These are phyloP conservation scores for Talaromyces nanjingensis DNA, from an alignment of 495 filamentous ascomycete species.

Conservation along the genomic window DNA sequence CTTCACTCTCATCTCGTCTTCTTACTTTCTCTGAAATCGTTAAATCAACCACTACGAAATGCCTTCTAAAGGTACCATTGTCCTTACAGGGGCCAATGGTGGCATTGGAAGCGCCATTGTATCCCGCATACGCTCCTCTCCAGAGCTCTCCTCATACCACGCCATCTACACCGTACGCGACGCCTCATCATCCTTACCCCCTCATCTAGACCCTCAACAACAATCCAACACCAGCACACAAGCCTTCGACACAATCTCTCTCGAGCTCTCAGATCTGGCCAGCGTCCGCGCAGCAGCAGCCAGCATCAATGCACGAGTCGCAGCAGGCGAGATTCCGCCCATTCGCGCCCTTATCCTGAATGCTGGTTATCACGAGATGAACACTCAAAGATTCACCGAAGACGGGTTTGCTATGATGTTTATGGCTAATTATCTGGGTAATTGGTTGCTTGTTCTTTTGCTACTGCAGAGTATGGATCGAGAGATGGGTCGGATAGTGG, in stretches of 20 bases:
- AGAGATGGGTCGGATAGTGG: constrained; percentile 32
- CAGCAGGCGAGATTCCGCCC: constrained; percentile 28
- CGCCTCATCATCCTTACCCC: constrained; percentile 8
- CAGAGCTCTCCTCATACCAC: constrained; percentile 23
- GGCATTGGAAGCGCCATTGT: constrained; percentile 30
- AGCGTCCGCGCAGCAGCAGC: constrained; percentile 29
- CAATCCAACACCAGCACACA: constrained; percentile 14
- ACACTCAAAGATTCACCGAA: constrained; percentile 24
- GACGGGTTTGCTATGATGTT: constrained; percentile 41
- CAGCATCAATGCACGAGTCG: constrained; percentile 19
- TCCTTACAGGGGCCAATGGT: constrained; percentile 42
- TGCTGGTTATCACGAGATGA: constrained; percentile 30
- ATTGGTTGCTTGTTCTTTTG: constrained; percentile 34
- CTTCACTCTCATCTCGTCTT: neutral
- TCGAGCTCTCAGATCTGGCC: constrained; percentile 33
- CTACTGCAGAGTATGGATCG: constrained; percentile 38
- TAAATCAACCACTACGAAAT: neutral
- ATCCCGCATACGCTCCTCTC: constrained; percentile 22
- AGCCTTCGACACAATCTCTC: constrained; percentile 23
- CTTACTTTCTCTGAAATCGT: neutral
- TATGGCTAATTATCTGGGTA: constrained; percentile 38
- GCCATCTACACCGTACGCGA: constrained; percentile 38
- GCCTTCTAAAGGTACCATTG: constrained; percentile 20
- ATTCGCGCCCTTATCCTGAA: constrained; percentile 39
- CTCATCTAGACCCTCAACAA: neutral